Conservation (phyloP, 208 protist species). For the Trypanosoma lewisi region DNA sequence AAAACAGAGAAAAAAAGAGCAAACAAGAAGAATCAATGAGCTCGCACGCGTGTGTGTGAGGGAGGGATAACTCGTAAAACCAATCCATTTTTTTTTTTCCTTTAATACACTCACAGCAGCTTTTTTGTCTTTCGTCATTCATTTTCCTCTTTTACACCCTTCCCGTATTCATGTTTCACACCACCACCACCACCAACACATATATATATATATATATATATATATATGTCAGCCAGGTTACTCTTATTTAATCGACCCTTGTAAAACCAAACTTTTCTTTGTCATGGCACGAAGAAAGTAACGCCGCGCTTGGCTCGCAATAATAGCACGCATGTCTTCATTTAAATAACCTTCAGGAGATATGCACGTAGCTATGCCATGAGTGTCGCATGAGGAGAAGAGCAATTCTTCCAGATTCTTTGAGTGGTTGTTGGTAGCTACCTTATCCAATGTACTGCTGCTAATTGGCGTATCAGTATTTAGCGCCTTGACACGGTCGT, state of each 20-base stretch:
- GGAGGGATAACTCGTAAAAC: neutral
- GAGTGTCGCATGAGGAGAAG: neutral
- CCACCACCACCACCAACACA: neutral
- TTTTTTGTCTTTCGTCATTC: neutral
- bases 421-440: neutral
- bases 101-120: neutral
- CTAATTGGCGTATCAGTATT: conserved; percentile 1
- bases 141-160: neutral
- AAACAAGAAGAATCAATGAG: too few relatives aligned
- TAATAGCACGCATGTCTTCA: conserved; percentile 24
- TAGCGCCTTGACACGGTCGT: conserved; percentile 48
- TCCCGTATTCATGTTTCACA: neutral
- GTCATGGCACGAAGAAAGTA: conserved; percentile 79
- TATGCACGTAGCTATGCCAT: neutral
- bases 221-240: neutral
- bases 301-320: conserved; percentile 43
- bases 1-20: too few relatives aligned
- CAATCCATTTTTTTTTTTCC: neutral
- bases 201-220: neutral
- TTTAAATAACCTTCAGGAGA: neutral
- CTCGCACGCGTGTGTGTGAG: too few relatives aligned
- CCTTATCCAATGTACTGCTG: neutral
- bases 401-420: conserved; percentile 12
- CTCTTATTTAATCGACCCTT: neutral
- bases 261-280: conserved; percentile 47